Percentiles rank a stretch among this genome's conserved stretches.
Conservation (phyloP, 441 rosid genomes). For the Adansonia gregorii region DNA sequence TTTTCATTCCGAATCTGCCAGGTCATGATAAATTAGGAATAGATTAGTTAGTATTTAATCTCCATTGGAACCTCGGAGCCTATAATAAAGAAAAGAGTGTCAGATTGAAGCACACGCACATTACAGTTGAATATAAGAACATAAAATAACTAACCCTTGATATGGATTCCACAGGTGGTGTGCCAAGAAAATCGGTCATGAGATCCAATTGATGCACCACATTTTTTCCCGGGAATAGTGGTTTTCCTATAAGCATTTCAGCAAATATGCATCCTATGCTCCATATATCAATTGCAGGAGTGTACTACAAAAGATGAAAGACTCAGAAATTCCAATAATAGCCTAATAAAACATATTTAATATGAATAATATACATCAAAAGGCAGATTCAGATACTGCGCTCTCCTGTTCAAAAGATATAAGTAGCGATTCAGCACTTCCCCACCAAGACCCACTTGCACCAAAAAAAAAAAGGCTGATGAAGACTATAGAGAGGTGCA, state of each 20-base stretch:
- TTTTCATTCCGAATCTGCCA: slow-evolving; percentile 93
- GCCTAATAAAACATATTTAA: background rate
- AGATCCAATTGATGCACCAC: slow-evolving; percentile 99
- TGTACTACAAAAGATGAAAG: slow-evolving; percentile 56
- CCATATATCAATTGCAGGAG: slow-evolving; percentile 99
- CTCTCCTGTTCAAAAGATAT: background rate
- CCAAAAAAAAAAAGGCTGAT: background rate
- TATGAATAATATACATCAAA: background rate
- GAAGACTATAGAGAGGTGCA: background rate
- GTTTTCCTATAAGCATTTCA: slow-evolving; percentile 92
- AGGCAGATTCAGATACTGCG: background rate
- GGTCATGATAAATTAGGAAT: slow-evolving; percentile 29
- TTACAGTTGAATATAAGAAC: slow-evolving; percentile 7
- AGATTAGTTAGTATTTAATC: background rate
- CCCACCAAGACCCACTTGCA: background rate
- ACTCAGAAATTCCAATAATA: slow-evolving; percentile 19
- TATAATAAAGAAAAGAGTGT: slow-evolving; percentile 5
- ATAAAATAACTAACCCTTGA: slow-evolving; percentile 63
- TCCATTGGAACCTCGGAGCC: background rate
- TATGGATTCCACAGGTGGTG: slow-evolving; percentile 82
- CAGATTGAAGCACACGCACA: slow-evolving; percentile 14
- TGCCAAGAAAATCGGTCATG: slow-evolving; percentile 97
- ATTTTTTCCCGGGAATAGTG: slow-evolving; percentile 96
- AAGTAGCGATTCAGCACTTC: background rate
- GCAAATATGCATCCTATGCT: slow-evolving; percentile 99